Evolutionary conservation across 2,329 filamentous ascomycete genomes (phyloP).

Genomic region (Aspergillus intermedius): DNA sequence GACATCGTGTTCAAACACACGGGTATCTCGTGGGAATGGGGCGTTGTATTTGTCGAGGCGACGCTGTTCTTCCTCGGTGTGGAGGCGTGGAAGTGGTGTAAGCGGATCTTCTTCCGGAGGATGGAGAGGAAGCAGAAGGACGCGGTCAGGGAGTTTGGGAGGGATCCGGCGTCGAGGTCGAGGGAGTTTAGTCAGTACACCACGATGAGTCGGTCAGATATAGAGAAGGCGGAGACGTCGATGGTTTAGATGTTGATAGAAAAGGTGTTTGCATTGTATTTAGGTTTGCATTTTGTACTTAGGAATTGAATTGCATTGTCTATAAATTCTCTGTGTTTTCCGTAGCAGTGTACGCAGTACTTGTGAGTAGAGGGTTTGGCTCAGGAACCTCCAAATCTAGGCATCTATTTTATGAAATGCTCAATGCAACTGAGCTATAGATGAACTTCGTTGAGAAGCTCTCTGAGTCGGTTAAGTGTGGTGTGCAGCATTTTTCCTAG

Average conservation of each 20-base stretch:
- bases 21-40: slow-evolving; percentile 64
- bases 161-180: slow-evolving; percentile 3
- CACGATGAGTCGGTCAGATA: slow-evolving; percentile 28
- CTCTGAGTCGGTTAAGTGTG: too few species aligned
- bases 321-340: too few species aligned
- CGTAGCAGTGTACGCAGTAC: too few species aligned
- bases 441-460: too few species aligned
- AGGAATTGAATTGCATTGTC: too few species aligned
- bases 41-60: slow-evolving; percentile 56
- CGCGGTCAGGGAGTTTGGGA: not conserved
- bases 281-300: too few species aligned
- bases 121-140: slow-evolving; percentile 8
- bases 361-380: too few species aligned
- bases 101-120: slow-evolving; percentile 50
- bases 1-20: slow-evolving; percentile 59
- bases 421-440: too few species aligned
- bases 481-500: too few species aligned
- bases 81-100: slow-evolving; percentile 62
- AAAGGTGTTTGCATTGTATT: too few species aligned
- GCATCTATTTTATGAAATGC: too few species aligned
- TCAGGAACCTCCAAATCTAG: too few species aligned
- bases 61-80: slow-evolving; percentile 58
- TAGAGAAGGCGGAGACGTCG: slow-evolving; percentile 20
- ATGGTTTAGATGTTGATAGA: slow-evolving; percentile 16
- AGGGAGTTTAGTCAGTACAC: slow-evolving; percentile 27